Evolutionary conservation across 179 eudicot genomes (phyloP), one percentile per base, ranked within the genome.

Genomic region (Drosera spatulata): DNA sequence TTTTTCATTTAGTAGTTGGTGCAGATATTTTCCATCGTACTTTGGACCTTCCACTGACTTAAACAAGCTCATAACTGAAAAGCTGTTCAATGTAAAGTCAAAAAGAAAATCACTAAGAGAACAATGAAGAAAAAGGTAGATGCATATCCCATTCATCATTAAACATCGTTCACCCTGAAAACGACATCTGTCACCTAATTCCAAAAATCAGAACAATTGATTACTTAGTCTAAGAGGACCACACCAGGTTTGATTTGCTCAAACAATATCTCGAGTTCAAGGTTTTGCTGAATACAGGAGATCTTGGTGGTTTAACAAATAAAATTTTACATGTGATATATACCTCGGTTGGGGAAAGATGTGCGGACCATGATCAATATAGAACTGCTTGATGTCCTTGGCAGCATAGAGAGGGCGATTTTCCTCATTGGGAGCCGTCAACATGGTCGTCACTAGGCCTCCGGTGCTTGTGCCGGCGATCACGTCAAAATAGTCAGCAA

Each of bases 401-500:
- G 59, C 58, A 8, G 58, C 53, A 43, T 9, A 62, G 3, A 41
- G 39, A 13, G 58, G 66, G 7, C 66, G 58, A 15, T 44, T 53
- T 10, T 53, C 1, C 6, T 53, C 37, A 12, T 62, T 41, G 2
- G 66, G 66, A 14, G 57, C 46, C 0, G 58, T 9, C 15, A 62
- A 14, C 66, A 62, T 52, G n/a, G 66, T 43, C 2, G 66, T 41
- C 6, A 53, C 45, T 47, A 62, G 58, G 5, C 66, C 58, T 2
- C 66, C 66, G 1, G 66, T 62, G 8, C 66, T 62, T 15, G 66
- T 62, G 3, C 66, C 66, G 0, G 66, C 39, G 10, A 62, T 62
- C 41, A 62, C 66, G 39, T 53, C 66, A 37, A 62, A 62, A 33
- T 62, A 62, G 58, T 62, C 66, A 4, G 58, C 66, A 12, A 62